Base-by-base conservation (phyloP, 805 yeast species). In the Metschnikowia henanensis region DNA sequence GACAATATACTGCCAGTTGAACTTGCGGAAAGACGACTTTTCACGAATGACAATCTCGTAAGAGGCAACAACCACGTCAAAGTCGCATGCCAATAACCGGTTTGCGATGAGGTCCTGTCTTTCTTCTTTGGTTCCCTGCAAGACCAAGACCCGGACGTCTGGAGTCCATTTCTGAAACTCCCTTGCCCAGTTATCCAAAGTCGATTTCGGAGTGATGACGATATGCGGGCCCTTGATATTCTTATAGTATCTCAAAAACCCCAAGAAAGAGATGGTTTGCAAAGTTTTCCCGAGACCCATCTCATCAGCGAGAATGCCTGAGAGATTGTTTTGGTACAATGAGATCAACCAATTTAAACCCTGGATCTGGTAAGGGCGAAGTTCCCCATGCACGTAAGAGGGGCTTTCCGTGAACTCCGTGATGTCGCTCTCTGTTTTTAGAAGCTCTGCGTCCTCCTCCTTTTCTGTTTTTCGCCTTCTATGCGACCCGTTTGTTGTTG, bases 221-320 rank as follows among this genome's bases (percentile, higher is more conserved):
- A 86, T 69, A 59, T 81, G 87, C 3, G 95, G 95, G 3, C 94
- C 94, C 30, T 71, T 72, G 23, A 77, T 70, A 25, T 76, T 69
- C 51, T 75, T 79, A 42, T 80, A 62, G 56, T 79, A 84, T 48
- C 94, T 72, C 32, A 86, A 65, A 57, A 82, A 86, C 2, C 92
- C 92, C 35, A 86, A 63, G 50, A 83, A 83, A 6, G 92, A 79
- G 50, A 86, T 85, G 0, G 92, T 86, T 61, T 86, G 94, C 45
- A 86, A 66, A 3, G 94, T 86, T 60, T 86, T 86, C 53, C 94
- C 94, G 49, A 86, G 65, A 1, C 94, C 94, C 94, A 86, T 86
- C 65, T 86, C 94, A 64, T 86, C 94, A 1, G 94, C 94, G 46
- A 86, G 70, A 19, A 86, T 85, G 47, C 94, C 94, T 1, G 86